Evolutionary conservation across 306 rosid genomes (phyloP).

Genomic region (Quercus agrifolia): DNA sequence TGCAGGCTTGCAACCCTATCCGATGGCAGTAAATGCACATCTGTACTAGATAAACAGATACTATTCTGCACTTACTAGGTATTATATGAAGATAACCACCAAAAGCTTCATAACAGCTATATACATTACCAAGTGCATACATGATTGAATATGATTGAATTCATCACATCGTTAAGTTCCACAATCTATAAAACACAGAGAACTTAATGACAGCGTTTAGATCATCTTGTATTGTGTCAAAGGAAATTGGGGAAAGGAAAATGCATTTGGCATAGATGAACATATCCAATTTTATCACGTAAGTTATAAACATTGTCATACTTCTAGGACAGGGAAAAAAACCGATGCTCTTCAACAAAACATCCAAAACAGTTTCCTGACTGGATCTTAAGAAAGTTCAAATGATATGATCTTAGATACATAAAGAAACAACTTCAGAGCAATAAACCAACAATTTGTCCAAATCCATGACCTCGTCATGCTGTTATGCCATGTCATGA

Average conservation of each 20-base stretch:
- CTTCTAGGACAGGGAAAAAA: background rate
- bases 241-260: background rate
- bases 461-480: constrained; percentile 3
- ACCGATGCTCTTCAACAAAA: background rate
- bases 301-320: background rate
- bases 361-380: background rate
- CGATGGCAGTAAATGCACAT: background rate
- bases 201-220: too few relatives aligned
- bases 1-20: too few relatives aligned
- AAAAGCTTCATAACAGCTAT: background rate
- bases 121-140: background rate
- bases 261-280: background rate
- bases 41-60: background rate
- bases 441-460: background rate
- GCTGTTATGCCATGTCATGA: background rate
- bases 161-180: background rate
- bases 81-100: background rate
- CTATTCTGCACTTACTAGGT: background rate
- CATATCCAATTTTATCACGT: background rate
- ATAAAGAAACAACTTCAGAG: background rate
- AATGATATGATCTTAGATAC: constrained; percentile 4
- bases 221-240: too few relatives aligned
- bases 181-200: background rate
- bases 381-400: background rate
- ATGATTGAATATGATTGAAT: background rate